A percentile compares a stretch with the other conserved stretches of the same genome.
phyloP scores from a whole-genome alignment of 768 basidiomycete genomes.

The Cystofilobasidium bisporidii region DNA sequence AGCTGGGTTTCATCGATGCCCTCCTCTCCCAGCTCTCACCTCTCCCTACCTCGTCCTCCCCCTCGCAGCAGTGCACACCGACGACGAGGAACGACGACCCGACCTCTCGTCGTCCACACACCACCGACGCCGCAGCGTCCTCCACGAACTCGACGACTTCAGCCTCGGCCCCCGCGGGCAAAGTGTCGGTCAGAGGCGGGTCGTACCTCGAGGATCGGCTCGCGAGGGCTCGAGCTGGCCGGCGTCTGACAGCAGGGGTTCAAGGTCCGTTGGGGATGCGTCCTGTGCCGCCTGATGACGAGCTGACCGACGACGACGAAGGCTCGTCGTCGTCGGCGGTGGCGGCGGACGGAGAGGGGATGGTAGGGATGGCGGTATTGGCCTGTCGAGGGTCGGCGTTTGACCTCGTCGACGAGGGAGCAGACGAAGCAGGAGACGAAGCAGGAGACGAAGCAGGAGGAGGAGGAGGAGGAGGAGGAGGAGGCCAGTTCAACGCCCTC shows the following conservation, averaged over 20 bases:
- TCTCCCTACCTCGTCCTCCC: too few species aligned
- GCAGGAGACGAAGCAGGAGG: neutral
- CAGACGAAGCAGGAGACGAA: neutral
- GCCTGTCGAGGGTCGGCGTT: neutral
- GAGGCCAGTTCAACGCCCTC: neutral
- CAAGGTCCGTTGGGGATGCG: neutral
- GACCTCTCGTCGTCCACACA: too few species aligned
- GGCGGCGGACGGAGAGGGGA: neutral
- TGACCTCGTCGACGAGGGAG: neutral
- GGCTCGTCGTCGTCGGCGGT: too few species aligned
- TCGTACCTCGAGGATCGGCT: too few species aligned
- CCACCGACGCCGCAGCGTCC: too few species aligned
- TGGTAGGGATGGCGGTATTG: neutral
- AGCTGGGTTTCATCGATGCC: neutral
- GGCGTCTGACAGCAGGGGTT: neutral
- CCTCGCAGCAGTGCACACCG: too few species aligned
- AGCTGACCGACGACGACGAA: neutral
- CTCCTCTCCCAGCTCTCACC: too few species aligned
- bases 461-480: neutral
- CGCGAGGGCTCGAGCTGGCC: too few species aligned
- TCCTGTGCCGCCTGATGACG: neutral
- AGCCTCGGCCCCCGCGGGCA: too few species aligned
- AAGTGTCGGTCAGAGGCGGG: too few species aligned
- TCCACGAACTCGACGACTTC: too few species aligned
- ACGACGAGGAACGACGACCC: too few species aligned